Evolutionary conservation across 129 eudicot species (phyloP).

Genomic region (Flaveria linearis): DNA sequence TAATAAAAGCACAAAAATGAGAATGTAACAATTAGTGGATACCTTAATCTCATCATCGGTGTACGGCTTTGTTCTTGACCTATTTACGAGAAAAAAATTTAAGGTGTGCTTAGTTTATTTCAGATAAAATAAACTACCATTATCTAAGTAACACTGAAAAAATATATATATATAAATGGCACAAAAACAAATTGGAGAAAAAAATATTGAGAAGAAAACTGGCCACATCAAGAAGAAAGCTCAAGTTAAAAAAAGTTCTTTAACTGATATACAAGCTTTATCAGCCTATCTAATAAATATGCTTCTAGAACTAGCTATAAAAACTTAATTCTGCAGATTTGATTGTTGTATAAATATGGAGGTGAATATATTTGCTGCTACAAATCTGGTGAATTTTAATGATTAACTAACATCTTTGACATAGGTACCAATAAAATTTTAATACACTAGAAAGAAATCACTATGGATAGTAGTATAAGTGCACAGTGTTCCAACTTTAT

Average conservation of each 20-base stretch:
- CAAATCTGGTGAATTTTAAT: no score
- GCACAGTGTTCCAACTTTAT: no score
- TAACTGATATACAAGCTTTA: neutral
- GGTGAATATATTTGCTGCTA: no score
- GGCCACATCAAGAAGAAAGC: no score
- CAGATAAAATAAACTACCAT: neutral
- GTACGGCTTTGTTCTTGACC: constrained; percentile 71
- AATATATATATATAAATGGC: neutral
- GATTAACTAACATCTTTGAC: no score
- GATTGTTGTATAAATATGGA: neutral
- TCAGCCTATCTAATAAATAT: neutral
- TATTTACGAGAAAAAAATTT: constrained; percentile 34
- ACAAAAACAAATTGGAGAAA: no score
- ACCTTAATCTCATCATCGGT: constrained; percentile 96
- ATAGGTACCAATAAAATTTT: no score
- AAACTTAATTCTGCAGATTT: neutral
- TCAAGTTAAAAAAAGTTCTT: neutral
- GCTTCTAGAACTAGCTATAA: neutral
- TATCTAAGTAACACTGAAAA: neutral
- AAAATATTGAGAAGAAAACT: no score
- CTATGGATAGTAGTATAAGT: no score
- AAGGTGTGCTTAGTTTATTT: neutral
- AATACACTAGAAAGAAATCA: no score
- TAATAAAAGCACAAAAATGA: neutral
- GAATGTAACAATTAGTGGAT: constrained; percentile 17